Base-by-base conservation (phyloP, 2,329 filamentous ascomycete genomes). In the Curvularia sp. region DNA sequence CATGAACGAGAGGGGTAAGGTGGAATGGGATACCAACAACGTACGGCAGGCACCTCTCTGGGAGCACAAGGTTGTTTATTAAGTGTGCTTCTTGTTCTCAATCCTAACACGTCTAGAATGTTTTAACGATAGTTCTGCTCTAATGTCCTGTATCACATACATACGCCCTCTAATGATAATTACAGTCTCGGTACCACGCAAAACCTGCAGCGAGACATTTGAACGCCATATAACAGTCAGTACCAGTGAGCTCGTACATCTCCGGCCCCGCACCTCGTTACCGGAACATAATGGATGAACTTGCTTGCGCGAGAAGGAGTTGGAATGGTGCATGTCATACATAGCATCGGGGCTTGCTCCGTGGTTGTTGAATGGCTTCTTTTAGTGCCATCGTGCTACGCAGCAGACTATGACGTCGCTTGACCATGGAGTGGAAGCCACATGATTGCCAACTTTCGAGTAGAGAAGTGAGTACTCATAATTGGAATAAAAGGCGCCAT, bases 1-100 rank as follows among this genome's bases (percentile, higher is more conserved):
- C 18, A 73, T 82, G 53, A 75, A 81, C 58, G 78, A 79, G 66
- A 77, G 81, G 68, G 79, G 78, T 19, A 78, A 73, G 61, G 68
- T 82, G 25, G 70, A 73, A 51, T 82, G 80, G 79, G 61, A 70
- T 34, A 68, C 43, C 0, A 27, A 32, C 3, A 45, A 51, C 19
- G 55, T 58, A 12, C 27, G 55, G 18, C 30, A 49, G 32, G 50
- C 50, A 23, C 55, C 55, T 42, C 50, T 58, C 18, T 58, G 55
- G 55, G 38, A 49, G 12, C 30, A 54, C 3, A 54, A 38, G 38
- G 38, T 55, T 13, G 30, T 45, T 34, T 58, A 58, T 19, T 58
- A 43, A 30, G 18, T 8, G 3, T n/a, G 32, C 5, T 5, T 18
- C 18, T n/a, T 36, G 12, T 9, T 32, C 9, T n/a, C 3, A n/a